Percentiles rank a stretch among this genome's conserved stretches.
phyloP scores from a whole-genome alignment of 2,329 filamentous ascomycete species.

The Alternaria ventricosa region DNA sequence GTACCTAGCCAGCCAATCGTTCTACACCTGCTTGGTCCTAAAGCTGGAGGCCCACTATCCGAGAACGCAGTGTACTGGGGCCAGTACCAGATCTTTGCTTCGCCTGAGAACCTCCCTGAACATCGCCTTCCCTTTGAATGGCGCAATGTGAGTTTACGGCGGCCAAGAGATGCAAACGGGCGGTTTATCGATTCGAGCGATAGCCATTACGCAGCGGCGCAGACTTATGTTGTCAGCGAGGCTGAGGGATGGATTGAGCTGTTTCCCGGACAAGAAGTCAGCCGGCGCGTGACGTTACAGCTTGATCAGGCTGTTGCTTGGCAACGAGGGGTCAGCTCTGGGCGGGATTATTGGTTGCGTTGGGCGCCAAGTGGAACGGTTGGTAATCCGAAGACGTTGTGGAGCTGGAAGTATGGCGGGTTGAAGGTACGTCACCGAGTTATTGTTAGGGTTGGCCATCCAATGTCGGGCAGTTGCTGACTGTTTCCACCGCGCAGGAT shows the following conservation, averaged over 20 bases:
- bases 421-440: background rate
- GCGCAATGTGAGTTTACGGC: background rate
- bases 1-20: background rate
- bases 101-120: background rate
- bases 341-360: background rate
- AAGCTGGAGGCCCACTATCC: background rate
- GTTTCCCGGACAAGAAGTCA: background rate
- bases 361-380: background rate
- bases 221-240: background rate
- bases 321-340: background rate
- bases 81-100: background rate
- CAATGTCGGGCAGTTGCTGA: background rate
- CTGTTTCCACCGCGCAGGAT: background rate
- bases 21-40: background rate
- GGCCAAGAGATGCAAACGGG: background rate
- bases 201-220: background rate
- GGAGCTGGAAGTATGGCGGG: background rate
- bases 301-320: background rate
- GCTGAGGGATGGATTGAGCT: background rate
- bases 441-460: background rate
- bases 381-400: background rate
- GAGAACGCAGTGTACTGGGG: background rate
- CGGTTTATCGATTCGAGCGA: background rate
- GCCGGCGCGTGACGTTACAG: background rate
- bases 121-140: background rate